Evolutionary conservation across 169 alveolate species (phyloP), one percentile per base, ranked within the genome.

Genomic region (Perkinsus marinus): DNA sequence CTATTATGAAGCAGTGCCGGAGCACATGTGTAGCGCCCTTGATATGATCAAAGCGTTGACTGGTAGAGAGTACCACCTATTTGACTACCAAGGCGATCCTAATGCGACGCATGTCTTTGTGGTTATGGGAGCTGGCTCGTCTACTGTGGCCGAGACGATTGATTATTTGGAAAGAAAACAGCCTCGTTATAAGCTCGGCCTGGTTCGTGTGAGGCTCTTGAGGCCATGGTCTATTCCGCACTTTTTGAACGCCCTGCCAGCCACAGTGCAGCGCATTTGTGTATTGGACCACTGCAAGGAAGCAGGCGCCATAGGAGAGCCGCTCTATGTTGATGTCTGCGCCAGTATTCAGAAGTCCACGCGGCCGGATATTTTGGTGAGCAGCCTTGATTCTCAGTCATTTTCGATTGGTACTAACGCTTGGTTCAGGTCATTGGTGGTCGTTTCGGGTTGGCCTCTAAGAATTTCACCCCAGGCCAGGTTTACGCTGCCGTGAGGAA

Each of bases 81-180:
- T 94, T 68, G 95, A 93, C 89, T 93, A 93, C 38, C 92, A 93
- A 36, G 96, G 96, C 9, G 92, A 92, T 90, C 91, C 91, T 19
- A 93, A 93, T 39, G 95, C 96, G 0, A 93, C 79, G 79, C 69
- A 57, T 43, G 92, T 93, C 38, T 68, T 94, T 39, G 93, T 94
- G 90, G 90, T 93, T 43, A 94, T 94, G 95, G 96, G 96, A 68
- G 92, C 95, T 38, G 96, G 96, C 10, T 95, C 95, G 30, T 93
- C 93, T 39, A 93, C 93, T 39, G 92, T 94, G 5, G 95, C 92
- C 89, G 96, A 94, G 91, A 92, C 92, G 92, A 89, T 94, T 39
- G 92, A 47, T 13, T 46, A 90, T 90, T 89, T 68, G 34, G 39
- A 0, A 0, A 57, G 22, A 30, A 13, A 36, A 7, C 90, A 38